Conservation (phyloP, 495 filamentous ascomycete species). For the Talaromyces thailandensis region DNA sequence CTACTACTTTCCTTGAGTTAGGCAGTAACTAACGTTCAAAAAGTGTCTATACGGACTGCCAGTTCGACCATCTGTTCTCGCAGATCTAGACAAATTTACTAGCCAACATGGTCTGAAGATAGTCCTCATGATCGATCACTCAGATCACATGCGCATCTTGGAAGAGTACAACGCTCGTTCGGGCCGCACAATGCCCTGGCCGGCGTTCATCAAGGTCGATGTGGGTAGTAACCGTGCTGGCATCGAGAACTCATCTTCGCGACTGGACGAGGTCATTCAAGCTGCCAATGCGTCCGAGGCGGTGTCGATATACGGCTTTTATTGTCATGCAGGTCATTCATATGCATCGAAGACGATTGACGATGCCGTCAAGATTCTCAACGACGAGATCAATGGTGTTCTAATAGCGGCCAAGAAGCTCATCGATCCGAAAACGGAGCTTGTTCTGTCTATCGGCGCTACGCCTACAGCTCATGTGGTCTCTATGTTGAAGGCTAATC, state of each 20-base stretch:
- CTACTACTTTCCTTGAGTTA: background rate
- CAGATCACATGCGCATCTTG: slow-evolving; percentile 21
- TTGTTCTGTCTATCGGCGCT: slow-evolving; percentile 25
- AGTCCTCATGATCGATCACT: slow-evolving; percentile 26
- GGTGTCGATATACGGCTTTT: slow-evolving; percentile 11
- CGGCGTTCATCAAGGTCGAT: slow-evolving; percentile 16
- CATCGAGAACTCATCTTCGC: slow-evolving; percentile 6
- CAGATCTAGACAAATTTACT: slow-evolving; percentile 16
- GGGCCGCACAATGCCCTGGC: slow-evolving; percentile 6
- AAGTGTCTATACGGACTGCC: slow-evolving; percentile 26
- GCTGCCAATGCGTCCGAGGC: background rate
- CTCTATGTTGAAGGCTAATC: slow-evolving; percentile 9
- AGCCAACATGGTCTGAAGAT: slow-evolving; percentile 14
- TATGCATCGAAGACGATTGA: slow-evolving; percentile 13
- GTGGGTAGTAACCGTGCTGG: slow-evolving; percentile 12
- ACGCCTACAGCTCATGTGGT: slow-evolving; percentile 29
- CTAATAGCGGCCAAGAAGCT: slow-evolving; percentile 11
- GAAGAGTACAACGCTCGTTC: slow-evolving; percentile 14
- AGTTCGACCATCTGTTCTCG: slow-evolving; percentile 20
- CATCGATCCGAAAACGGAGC: slow-evolving; percentile 4
- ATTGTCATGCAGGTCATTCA: slow-evolving; percentile 20
- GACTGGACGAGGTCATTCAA: slow-evolving; percentile 6
- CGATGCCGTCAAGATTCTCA: slow-evolving; percentile 8
- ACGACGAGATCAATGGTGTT: slow-evolving; percentile 16
- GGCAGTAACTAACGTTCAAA: slow-evolving; percentile 4